Evolutionary conservation across 1,139 yeast species (phyloP).

Genomic region (Geotrichum citri-aurantii): DNA sequence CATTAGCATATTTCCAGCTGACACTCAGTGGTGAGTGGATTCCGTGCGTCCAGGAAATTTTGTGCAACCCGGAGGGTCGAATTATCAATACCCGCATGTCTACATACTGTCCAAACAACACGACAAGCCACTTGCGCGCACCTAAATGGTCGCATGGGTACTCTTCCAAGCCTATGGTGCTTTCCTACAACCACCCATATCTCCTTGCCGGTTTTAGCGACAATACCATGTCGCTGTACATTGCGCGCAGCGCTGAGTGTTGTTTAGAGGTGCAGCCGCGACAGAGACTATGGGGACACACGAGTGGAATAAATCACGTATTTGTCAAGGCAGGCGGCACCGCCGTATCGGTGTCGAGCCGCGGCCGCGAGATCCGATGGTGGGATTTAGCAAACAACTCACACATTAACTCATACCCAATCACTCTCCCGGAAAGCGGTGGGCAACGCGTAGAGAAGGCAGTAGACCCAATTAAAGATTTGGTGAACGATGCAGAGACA

Average conservation of each 20-base stretch:
- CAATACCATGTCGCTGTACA: conserved; percentile 17
- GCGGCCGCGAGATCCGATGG: conserved; percentile 21
- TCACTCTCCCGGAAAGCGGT: not conserved
- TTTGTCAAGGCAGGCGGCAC: conserved; percentile 19
- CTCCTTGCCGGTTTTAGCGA: conserved; percentile 17
- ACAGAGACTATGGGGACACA: conserved; percentile 22
- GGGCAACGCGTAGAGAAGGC: not conserved
- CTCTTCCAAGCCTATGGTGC: conserved; percentile 9
- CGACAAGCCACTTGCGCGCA: not conserved
- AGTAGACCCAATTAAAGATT: not conserved
- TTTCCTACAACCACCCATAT: conserved; percentile 19
- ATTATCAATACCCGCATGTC: conserved; percentile 19
- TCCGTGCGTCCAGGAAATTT: conserved; percentile 18
- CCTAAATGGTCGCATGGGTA: conserved; percentile 14
- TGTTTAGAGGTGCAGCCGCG: conserved; percentile 18
- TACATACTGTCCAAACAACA: conserved; percentile 10
- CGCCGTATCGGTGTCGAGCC: conserved; percentile 22
- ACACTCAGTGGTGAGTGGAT: conserved; percentile 15
- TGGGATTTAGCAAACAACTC: conserved; percentile 18
- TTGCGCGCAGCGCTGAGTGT: conserved; percentile 17
- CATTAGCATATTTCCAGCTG: conserved; percentile 17
- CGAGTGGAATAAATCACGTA: conserved; percentile 19
- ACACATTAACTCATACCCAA: not conserved
- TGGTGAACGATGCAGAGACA: too few relatives aligned
- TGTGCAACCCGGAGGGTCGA: conserved; percentile 17